A percentile compares a stretch with the other conserved stretches of the same genome.
phyloP scores from a whole-genome alignment of 306 rosid species.

The Cucumis sativus region Cucumber_9930_V3 NC_026656.2:10239501-10240000 shows the following conservation, averaged over 20 bases:
- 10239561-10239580: neutral
- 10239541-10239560: neutral
- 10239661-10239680: neutral
- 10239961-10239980: constrained; percentile 15
- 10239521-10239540: neutral
- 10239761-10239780: constrained; percentile 94
- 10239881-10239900: constrained; percentile 94
- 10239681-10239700: constrained; percentile 12
- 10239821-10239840: constrained; percentile 79
- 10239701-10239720: constrained; percentile 14
- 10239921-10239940: constrained; percentile 80
- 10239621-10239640: neutral
- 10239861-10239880: constrained; percentile 91
- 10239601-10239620: neutral
- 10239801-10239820: constrained; percentile 88
- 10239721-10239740: constrained; percentile 54
- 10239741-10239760: constrained; percentile 97
- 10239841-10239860: constrained; percentile 81
- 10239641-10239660: neutral
- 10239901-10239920: constrained; percentile 98
- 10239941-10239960: constrained; percentile 99
- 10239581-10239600: neutral
- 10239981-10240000: constrained; percentile 3
- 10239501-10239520: constrained; percentile 85
- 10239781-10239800: constrained; percentile 87